Base-by-base conservation (phyloP, 371 early-diverging fungal genomes). In the Actinomortierella wolfii region DNA sequence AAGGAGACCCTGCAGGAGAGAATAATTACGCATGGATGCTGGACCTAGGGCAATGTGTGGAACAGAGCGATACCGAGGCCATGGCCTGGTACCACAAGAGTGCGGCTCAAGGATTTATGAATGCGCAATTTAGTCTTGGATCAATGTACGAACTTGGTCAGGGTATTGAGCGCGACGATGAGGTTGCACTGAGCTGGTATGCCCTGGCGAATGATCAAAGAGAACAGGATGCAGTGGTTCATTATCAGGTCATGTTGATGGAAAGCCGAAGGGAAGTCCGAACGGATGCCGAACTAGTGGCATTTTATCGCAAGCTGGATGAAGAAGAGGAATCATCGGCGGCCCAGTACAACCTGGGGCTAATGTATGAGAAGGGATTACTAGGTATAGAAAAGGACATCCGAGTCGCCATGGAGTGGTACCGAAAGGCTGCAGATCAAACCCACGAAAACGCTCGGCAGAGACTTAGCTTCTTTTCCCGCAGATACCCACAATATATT, bases 111-210 rank as follows among this genome's bases (percentile, higher is more conserved):
- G 81, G 80, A n/a, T 82, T 85, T 47, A 76, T 84, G 0, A 91
- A 88, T 2, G 87, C 91, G 11, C 88, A 89, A 59, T 91, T 90
- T 76, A 92, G 92, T 76, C 75, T 93, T 50, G 94, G 89, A 8
- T 87, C 91, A 68, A 89, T 90, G 59, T 92, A 91, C 69, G 92
- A 92, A 68, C 86, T 88, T 54, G 95, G 94, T 15, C 64, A 87
- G 34, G 92, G 92, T 7, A 83, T 86, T 3, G 80, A 81, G 44
- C 79, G 82, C 67, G 75, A 87, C 60, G 59, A 84, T 0, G 58
- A 66, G 25, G 71, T 81, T 54, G 93, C 93, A 6, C 78, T 91
- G 51, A 59, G 70, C 43, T 91, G 87, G 87, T 94, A 90, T 68
- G 69, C 69, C 18, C 65, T 71, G 41, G 77, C 92, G 14, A 91